Base-by-base conservation (phyloP, 352 stramenopile genomes). In the Phytophthora cajani region DNA sequence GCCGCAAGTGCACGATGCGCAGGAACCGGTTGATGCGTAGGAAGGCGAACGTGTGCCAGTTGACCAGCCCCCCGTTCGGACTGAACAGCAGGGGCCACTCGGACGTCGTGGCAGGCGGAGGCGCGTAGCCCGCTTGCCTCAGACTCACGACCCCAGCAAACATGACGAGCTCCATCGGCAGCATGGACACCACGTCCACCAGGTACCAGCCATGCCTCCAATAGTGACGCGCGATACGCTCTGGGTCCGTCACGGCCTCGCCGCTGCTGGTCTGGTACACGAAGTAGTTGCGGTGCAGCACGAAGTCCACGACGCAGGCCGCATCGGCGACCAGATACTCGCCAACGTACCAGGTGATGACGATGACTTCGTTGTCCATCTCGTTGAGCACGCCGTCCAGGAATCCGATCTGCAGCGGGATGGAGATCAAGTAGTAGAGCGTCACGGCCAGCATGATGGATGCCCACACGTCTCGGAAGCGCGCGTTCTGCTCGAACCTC, bases 401-500 rank as follows among this genome's bases (percentile, higher is more conserved):
- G 56, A 93, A 93, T 2, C 76, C 69, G 21, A 85, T 71, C n/a
- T 86, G 85, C 44, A 91, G 81, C 14, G 85, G 85, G 4, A 89
- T 78, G 3, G 84, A 50, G 6, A 88, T 16, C 11, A 86, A 58
- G 60, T 90, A 90, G 53, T 92, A 91, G 2, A 84, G 32, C 17
- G 79, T 87, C 61, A 89, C 75, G 2, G 30, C 6, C 14, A 93
- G 75, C 85, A 90, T 91, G 36, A 88, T 49, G 0, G 71, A 56
- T 23, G 79, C 57, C 85, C 85, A 93, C 8, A 58, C 42, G 19
- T 83, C 73, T 12, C 85, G 76, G 33, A 93, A 93, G 7, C 57
- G 62, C 7, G 67, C 58, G 19, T 79, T 74, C 33, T 57, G 54
- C 5, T 71, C 71, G 32, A 79, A 72, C 14, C 57, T 54, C 6